These are phyloP conservation scores for Pneumocystis canis DNA, from an alignment of 1,139 yeast genomes.

Conservation along the genomic window DNA sequence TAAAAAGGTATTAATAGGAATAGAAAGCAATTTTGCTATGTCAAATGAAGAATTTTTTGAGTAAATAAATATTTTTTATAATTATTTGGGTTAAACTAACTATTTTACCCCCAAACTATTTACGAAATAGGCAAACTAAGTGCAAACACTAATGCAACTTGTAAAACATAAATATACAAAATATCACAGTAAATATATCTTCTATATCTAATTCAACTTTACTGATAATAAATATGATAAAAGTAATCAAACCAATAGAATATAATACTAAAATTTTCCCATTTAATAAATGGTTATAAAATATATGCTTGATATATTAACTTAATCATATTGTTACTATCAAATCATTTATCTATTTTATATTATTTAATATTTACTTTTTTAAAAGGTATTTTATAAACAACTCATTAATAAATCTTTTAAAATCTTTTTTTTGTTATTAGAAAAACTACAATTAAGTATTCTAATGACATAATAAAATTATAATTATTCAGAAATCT, in stretches of 20 bases:
- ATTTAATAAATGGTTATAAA: constrained; percentile 16
- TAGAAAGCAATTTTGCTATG: constrained; percentile 50
- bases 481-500: too few relatives aligned
- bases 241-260: constrained; percentile 6
- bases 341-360: background rate
- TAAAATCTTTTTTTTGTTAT: background rate
- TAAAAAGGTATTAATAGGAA: constrained; percentile 63
- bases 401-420: background rate
- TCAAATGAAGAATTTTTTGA: constrained; percentile 81
- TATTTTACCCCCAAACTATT: constrained; percentile 74
- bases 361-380: too few relatives aligned
- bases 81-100: background rate
- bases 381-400: background rate
- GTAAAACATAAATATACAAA: constrained; percentile 50
- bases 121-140: constrained; percentile 94
- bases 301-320: constrained; percentile 20
- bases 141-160: constrained; percentile 79
- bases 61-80: constrained; percentile 44
- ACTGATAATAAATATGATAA: constrained; percentile 16
- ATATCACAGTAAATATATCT: constrained; percentile 27
- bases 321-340: constrained; percentile 2
- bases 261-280: background rate
- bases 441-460: background rate
- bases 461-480: too few relatives aligned
- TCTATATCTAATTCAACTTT: constrained; percentile 23